phyloP scores from a whole-genome alignment of 2,329 filamentous ascomycete genomes.

The Dothideomycetidae sp. region DNA sequence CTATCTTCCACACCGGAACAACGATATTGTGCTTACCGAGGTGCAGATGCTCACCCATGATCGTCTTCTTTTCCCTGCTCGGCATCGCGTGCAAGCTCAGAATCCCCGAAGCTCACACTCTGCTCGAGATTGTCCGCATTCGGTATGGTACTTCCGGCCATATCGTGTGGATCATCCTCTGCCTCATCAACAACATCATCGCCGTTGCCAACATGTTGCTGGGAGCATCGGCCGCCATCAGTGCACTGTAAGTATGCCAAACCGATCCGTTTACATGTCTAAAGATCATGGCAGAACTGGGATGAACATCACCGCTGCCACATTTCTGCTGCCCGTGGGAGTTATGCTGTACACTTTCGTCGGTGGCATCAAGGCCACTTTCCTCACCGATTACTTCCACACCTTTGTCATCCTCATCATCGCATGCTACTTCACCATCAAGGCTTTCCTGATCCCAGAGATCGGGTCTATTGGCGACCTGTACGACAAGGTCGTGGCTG shows the following conservation, averaged over 20 bases:
- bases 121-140: slow-evolving; percentile 35
- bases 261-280: neutral
- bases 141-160: slow-evolving; percentile 18
- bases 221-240: slow-evolving; percentile 7
- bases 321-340: slow-evolving; percentile 15
- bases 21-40: neutral
- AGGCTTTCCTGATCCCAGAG: slow-evolving; percentile 28
- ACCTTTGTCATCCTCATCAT: slow-evolving; percentile 35
- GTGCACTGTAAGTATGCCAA: slow-evolving; percentile 7
- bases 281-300: slow-evolving; percentile 14
- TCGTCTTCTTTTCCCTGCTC: slow-evolving; percentile 36
- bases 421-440: slow-evolving; percentile 35
- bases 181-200: slow-evolving; percentile 25
- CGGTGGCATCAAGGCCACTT: slow-evolving; percentile 36
- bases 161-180: slow-evolving; percentile 17
- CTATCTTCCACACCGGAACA: too few species aligned
- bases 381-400: slow-evolving; percentile 36
- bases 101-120: slow-evolving; percentile 38
- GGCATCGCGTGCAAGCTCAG: slow-evolving; percentile 37
- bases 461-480: slow-evolving; percentile 31
- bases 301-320: slow-evolving; percentile 16
- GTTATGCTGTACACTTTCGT: slow-evolving; percentile 36
- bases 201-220: slow-evolving; percentile 23
- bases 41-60: slow-evolving; percentile 15
- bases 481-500: slow-evolving; percentile 34